Conservation (phyloP, 2,329 filamentous ascomycete species). For the Fusarium subtropicale region DNA sequence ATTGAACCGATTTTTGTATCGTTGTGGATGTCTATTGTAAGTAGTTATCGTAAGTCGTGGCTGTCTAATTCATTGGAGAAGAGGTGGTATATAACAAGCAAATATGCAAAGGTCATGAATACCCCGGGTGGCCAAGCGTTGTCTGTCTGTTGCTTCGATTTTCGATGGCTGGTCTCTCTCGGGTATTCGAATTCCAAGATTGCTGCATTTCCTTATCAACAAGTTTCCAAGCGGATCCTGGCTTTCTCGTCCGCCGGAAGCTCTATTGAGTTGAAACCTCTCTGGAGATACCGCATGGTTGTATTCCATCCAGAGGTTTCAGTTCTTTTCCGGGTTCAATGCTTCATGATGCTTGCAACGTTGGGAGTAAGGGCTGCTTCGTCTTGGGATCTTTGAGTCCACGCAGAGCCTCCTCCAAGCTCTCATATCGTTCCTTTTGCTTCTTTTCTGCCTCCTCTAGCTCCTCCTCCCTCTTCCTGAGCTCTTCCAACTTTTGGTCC, state of each 20-base stretch:
- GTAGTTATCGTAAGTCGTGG: constrained; percentile 9
- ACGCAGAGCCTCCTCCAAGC: constrained; percentile 66
- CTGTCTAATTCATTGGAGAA: constrained; percentile 38
- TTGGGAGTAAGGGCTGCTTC: constrained; percentile 64
- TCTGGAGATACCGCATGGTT: neutral
- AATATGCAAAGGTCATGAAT: constrained; percentile 6
- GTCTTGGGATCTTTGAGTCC: constrained; percentile 67
- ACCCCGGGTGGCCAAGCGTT: neutral
- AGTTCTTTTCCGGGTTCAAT: neutral
- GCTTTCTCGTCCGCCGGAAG: neutral
- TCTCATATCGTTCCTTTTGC: constrained; percentile 60
- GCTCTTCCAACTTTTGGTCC: constrained; percentile 60
- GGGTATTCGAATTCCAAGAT: neutral
- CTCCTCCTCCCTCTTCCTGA: constrained; percentile 63
- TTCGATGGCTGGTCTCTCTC: constrained; percentile 3
- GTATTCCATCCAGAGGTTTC: neutral
- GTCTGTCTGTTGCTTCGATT: constrained; percentile 1
- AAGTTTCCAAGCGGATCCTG: neutral
- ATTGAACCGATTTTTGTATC: constrained; percentile 12
- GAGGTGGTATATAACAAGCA: constrained; percentile 32
- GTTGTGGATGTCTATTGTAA: constrained; percentile 15
- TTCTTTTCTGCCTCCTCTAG: constrained; percentile 60
- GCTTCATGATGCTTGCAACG: constrained; percentile 43
- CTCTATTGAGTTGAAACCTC: neutral
- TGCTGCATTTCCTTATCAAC: constrained; percentile 6